Base-by-base conservation (phyloP, 345 rosid species). In the Eucalyptus viminalis region DNA sequence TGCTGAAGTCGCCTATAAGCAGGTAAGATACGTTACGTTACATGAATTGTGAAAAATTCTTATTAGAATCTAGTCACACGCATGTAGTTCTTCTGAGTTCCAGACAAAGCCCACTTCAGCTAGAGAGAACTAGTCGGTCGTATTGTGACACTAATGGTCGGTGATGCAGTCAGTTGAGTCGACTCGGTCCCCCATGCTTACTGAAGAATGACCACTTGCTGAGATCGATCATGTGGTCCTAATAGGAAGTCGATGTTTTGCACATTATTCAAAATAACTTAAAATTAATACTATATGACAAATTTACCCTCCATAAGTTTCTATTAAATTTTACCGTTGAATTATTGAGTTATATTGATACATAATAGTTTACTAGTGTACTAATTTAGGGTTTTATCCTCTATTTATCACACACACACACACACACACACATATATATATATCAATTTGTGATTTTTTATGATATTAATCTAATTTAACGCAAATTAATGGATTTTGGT, bases 291-390 rank as follows among this genome's bases (percentile, higher is more conserved):
- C 1, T 0, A 56, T 25, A 3, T 5, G 3, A 56, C 29, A 56
- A 24, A 1, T 24, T 56, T 56, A 56, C 4, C 0, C 3, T 56
- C 62, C 29, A 22, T 24, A 19, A 24, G 3, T 56, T 56, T 24
- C 0, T 9, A 0, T 56, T 56, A 56, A 56, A 56, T 10, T 24
- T 56, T 56, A 24, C 1, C 6, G 1, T 56, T 4, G 2, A 24
- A 56, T 56, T 56, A 56, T 10, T 56, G 1, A 56, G 9, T 56
- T 22, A 17, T 21, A 24, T 4, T 24, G 1, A 24, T 9, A 24
- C 13, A 24, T 56, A 16, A 9, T 24, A 56, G 29, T 56, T 56
- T 1, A 56, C 3, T 9, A 9, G 3, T 56, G 0, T 56, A 24
- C 6, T 56, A 9, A 22, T 56, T 56, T 56, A 22, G 29, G 4